These are phyloP conservation scores for Gossypium bickii DNA, from an alignment of 345 rosid genomes.

Conservation along the genomic window DNA sequence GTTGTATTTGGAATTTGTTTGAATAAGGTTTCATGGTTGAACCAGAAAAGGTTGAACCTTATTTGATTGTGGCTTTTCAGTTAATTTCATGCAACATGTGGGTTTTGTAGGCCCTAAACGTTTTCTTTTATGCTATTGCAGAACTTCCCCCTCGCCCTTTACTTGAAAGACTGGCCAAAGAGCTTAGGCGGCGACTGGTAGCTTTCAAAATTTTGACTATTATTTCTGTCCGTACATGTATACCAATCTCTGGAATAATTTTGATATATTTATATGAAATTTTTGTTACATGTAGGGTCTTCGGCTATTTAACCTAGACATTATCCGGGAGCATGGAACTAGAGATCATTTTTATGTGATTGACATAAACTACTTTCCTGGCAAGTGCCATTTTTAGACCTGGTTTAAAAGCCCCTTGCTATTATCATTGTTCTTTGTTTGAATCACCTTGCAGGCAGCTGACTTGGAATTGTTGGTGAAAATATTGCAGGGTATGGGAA, in stretches of 20 bases:
- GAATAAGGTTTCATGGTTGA: not conserved
- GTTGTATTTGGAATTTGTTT: not conserved
- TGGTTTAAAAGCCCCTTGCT: not conserved
- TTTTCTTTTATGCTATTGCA: constrained; percentile 23
- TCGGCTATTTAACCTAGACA: constrained; percentile 71
- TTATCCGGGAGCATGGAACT: constrained; percentile 69
- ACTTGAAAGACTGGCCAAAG: constrained; percentile 74
- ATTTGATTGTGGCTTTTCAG: not conserved
- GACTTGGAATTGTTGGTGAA: not conserved
- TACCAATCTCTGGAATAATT: not conserved
- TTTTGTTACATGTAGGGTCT: constrained; percentile 44
- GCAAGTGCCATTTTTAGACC: constrained; percentile 27
- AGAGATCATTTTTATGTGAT: constrained; percentile 67
- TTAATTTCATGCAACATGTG: not conserved
- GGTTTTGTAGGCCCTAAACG: constrained; percentile 6
- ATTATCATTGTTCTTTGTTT: not conserved
- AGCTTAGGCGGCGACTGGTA: constrained; percentile 66
- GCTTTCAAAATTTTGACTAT: not conserved
- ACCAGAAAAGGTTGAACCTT: not conserved
- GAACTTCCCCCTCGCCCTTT: constrained; percentile 80
- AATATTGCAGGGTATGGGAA: constrained; percentile 63
- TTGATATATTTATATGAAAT: not conserved
- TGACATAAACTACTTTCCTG: constrained; percentile 84
- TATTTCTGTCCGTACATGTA: not conserved
- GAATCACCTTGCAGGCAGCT: not conserved